phyloP scores from a whole-genome alignment of 345 rosid species.

The Pseudoturritis turrita region DNA sequence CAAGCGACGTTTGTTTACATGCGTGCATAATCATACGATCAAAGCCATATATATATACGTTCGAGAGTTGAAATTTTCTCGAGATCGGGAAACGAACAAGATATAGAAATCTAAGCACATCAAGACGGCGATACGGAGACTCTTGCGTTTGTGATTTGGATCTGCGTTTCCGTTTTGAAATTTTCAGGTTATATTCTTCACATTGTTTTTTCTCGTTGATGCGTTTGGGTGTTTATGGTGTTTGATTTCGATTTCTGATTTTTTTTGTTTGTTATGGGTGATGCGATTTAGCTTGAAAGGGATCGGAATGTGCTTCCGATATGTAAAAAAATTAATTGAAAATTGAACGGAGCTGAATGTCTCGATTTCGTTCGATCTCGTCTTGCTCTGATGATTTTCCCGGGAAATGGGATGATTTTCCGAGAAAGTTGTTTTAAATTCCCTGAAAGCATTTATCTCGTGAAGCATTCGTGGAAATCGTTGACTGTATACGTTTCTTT shows the following conservation, averaged over 20 bases:
- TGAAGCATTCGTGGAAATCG: not conserved
- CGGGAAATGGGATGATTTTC: constrained; percentile 13
- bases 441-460: constrained; percentile 1
- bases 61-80: not conserved
- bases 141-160: constrained; percentile 11
- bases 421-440: not conserved
- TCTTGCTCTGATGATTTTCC: not conserved
- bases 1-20: constrained; percentile 6
- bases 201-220: constrained; percentile 13
- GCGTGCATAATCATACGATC: not conserved
- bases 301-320: constrained; percentile 20
- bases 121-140: not conserved
- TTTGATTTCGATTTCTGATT: not conserved
- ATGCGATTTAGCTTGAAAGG: constrained; percentile 3
- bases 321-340: not conserved
- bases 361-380: not conserved
- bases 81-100: not conserved
- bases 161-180: constrained; percentile 18
- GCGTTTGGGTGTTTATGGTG: not conserved
- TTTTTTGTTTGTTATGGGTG: not conserved
- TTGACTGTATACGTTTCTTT: not conserved
- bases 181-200: constrained; percentile 16
- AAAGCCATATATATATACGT: not conserved
- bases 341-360: not conserved
- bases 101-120: not conserved